Conservation (phyloP, 495 filamentous ascomycete genomes). For the Tuber microsphaerosporum region DNA sequence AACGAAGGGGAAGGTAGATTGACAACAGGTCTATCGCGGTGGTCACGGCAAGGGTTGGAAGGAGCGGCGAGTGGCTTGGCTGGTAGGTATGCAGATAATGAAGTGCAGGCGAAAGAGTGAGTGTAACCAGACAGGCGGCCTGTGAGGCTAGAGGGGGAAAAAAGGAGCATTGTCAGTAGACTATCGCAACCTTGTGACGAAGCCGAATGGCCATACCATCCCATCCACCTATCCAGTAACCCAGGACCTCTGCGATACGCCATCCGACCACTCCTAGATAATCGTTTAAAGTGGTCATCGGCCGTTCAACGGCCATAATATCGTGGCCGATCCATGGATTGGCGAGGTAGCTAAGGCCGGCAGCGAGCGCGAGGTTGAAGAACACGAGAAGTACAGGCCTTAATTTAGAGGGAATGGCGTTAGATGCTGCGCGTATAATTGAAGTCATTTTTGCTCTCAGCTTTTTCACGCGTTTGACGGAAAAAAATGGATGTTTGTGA, state of each 20-base stretch:
- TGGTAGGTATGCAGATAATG: slow-evolving; percentile 39
- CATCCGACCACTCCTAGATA: slow-evolving; percentile 30
- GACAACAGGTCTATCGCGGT: slow-evolving; percentile 33
- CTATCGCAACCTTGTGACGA: slow-evolving; percentile 2
- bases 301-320: slow-evolving; percentile 30
- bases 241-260: slow-evolving; percentile 33
- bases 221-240: slow-evolving; percentile 38
- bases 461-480: not conserved
- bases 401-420: slow-evolving; percentile 35
- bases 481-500: not conserved
- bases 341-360: slow-evolving; percentile 34
- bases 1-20: slow-evolving; percentile 35
- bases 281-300: slow-evolving; percentile 31
- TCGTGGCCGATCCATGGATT: slow-evolving; percentile 37
- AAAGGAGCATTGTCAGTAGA: not conserved
- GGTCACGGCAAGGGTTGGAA: slow-evolving; percentile 32
- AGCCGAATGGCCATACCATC: slow-evolving; percentile 29
- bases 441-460: slow-evolving; percentile 21
- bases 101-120: slow-evolving; percentile 33
- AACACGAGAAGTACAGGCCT: slow-evolving; percentile 32
- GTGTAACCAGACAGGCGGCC: slow-evolving; percentile 34
- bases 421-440: slow-evolving; percentile 28
- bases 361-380: slow-evolving; percentile 28
- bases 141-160: slow-evolving; percentile 24
- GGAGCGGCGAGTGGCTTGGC: slow-evolving; percentile 32